Evolutionary conservation across 495 filamentous ascomycete species (phyloP).

Genomic region (Aspergillus ostianus): DNA sequence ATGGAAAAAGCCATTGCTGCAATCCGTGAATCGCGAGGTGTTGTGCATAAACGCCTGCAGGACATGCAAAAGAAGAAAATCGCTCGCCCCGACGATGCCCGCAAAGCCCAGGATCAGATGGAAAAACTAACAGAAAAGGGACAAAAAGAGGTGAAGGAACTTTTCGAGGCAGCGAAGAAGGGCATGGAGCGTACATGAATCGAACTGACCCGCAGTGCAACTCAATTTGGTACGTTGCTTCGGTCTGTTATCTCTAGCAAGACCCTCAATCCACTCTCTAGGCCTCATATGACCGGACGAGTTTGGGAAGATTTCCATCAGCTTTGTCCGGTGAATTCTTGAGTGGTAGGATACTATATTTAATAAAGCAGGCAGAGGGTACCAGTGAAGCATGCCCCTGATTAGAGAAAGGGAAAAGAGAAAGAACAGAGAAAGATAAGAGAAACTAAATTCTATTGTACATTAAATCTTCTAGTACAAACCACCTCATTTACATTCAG

Average conservation of each 20-base stretch:
- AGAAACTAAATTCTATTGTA: not conserved
- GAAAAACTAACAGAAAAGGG: slow-evolving; percentile 73
- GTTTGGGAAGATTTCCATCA: not conserved
- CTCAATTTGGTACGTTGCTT: not conserved
- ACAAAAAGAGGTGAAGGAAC: slow-evolving; percentile 62
- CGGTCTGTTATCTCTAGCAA: not conserved
- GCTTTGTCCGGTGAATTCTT: not conserved
- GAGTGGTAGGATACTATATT: not conserved
- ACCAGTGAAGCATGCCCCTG: not conserved
- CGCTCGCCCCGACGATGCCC: slow-evolving; percentile 63
- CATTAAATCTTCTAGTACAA: not conserved
- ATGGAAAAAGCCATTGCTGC: slow-evolving; percentile 55
- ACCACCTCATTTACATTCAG: not conserved
- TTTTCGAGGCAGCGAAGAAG: slow-evolving; percentile 66
- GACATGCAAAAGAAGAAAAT: slow-evolving; percentile 54
- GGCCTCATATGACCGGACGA: not conserved
- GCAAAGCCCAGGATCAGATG: slow-evolving; percentile 65
- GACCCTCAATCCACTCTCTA: not conserved
- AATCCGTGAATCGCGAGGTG: slow-evolving; percentile 54
- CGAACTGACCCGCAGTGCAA: not conserved
- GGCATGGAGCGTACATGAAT: slow-evolving; percentile 47
- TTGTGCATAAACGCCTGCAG: slow-evolving; percentile 65
- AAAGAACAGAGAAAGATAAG: too few relatives aligned
- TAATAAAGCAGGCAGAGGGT: not conserved
- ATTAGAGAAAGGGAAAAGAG: not conserved